Evolutionary conservation across 345 rosid genomes (phyloP).

Genomic region (Acer negundo): DNA sequence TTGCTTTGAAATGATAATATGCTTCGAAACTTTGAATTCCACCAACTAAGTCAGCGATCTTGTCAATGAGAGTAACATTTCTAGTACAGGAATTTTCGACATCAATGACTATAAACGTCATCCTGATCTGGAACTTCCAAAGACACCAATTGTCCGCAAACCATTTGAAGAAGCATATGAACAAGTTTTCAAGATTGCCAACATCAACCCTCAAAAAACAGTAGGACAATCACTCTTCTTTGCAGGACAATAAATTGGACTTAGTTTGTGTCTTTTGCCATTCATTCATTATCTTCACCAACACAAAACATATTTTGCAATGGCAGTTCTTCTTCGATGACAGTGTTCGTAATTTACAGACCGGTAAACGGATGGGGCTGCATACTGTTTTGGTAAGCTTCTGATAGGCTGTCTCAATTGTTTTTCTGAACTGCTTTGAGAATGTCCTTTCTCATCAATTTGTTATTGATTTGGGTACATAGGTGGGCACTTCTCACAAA

Average conservation of each 20-base stretch:
- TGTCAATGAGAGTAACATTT: constrained; percentile 16
- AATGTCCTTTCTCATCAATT: not conserved
- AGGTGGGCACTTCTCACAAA: constrained; percentile 78
- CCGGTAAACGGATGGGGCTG: constrained; percentile 75
- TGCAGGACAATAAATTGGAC: not conserved
- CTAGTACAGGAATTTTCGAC: constrained; percentile 35
- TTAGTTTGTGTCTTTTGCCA: not conserved
- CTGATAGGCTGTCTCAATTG: no score
- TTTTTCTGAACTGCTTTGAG: not conserved
- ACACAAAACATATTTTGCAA: not conserved
- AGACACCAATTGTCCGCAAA: constrained; percentile 74
- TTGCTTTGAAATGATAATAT: constrained; percentile 82
- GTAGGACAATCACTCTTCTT: constrained; percentile 39
- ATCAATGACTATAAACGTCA: constrained; percentile 38
- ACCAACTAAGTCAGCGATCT: constrained; percentile 28
- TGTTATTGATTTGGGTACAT: constrained; percentile 3
- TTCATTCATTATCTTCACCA: not conserved
- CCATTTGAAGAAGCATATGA: constrained; percentile 80
- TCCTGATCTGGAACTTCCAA: constrained; percentile 45
- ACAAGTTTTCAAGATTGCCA: constrained; percentile 66
- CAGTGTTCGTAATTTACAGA: constrained; percentile 73
- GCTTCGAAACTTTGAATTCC: constrained; percentile 88
- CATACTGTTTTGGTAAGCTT: constrained; percentile 80
- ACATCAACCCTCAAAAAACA: constrained; percentile 73
- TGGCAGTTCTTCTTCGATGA: constrained; percentile 91